Conservation (phyloP, 176 grass and related monocot species). For the sorghum (Sorghum bicolor) region Sorghum_bicolor_NCBIv3 NC_012872.2:57860501-57861000, state of each 20-base stretch:
- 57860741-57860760: slow-evolving; percentile 80
- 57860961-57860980: slow-evolving; percentile 69
- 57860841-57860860: slow-evolving; percentile 71
- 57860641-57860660: slow-evolving; percentile 90
- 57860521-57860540: slow-evolving; percentile 68
- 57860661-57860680: slow-evolving; percentile 63
- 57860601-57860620: slow-evolving; percentile 53
- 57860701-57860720: slow-evolving; percentile 49
- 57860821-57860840: slow-evolving; percentile 76
- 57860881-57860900: slow-evolving; percentile 1
- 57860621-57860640: slow-evolving; percentile 57
- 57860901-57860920: slow-evolving; percentile 64
- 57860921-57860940: slow-evolving; percentile 79
- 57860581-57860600: slow-evolving; percentile 53
- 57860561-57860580: slow-evolving; percentile 69
- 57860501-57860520: slow-evolving; percentile 81
- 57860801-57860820: slow-evolving; percentile 88
- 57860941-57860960: slow-evolving; percentile 51
- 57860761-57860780: slow-evolving; percentile 77
- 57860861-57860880: slow-evolving; percentile 61
- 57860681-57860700: slow-evolving; percentile 74
- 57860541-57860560: slow-evolving; percentile 70
- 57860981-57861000: slow-evolving; percentile 49
- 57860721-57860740: slow-evolving; percentile 94
- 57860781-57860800: slow-evolving; percentile 75